These are phyloP conservation scores for Saccharomyces hybrid DNA, from an alignment of 1,139 yeast genomes.

Conservation along the genomic window DNA sequence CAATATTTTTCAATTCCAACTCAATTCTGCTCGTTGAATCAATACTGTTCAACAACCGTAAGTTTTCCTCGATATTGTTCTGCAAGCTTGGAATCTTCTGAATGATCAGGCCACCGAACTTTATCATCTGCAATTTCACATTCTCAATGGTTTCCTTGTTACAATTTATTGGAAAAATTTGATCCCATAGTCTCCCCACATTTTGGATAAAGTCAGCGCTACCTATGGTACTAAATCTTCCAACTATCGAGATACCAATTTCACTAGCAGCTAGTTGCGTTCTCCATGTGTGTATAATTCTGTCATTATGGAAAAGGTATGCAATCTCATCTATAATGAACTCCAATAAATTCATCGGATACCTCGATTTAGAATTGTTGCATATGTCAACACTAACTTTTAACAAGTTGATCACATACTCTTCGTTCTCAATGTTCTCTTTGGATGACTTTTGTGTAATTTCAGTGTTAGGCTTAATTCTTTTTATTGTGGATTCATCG, in stretches of 20 bases:
- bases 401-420: constrained; percentile 32
- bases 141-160: constrained; percentile 48
- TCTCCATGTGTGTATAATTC: constrained; percentile 51
- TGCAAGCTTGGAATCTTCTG: constrained; percentile 11
- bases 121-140: constrained; percentile 47
- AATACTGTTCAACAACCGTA: constrained; percentile 30
- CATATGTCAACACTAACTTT: constrained; percentile 13
- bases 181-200: constrained; percentile 29
- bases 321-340: constrained; percentile 20
- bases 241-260: constrained; percentile 23
- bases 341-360: constrained; percentile 12
- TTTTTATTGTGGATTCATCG: constrained; percentile 7
- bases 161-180: constrained; percentile 32
- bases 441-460: constrained; percentile 32
- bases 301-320: constrained; percentile 30
- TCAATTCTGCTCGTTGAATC: constrained; percentile 35
- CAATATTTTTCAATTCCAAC: constrained; percentile 32
- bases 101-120: constrained; percentile 32
- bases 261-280: constrained; percentile 44
- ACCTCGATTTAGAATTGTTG: constrained; percentile 21
- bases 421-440: constrained; percentile 35
- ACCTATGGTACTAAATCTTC: constrained; percentile 14
- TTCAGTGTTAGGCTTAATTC: constrained; percentile 21
- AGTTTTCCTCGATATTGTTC: constrained; percentile 18
- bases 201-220: constrained; percentile 3